Evolutionary conservation across 2,329 filamentous ascomycete genomes (phyloP).

Genomic region (Colletotrichum cuscutae): DNA sequence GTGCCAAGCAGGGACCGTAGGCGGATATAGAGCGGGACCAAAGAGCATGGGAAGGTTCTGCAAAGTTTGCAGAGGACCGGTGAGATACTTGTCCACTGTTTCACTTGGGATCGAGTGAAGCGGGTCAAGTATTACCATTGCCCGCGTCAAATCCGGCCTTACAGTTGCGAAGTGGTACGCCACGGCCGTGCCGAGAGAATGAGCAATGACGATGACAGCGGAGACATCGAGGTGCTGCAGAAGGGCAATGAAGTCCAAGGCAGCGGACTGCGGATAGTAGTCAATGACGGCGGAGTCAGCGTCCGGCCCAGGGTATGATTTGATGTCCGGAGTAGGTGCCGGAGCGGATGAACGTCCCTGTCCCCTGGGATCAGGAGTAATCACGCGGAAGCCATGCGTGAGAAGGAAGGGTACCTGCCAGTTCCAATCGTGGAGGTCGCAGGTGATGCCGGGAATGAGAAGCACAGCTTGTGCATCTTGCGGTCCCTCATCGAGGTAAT

Average conservation of each 20-base stretch:
- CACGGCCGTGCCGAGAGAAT: slow-evolving; percentile 17
- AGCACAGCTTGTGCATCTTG: background rate
- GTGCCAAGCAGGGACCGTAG: slow-evolving; percentile 17
- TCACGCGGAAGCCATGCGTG: slow-evolving; percentile 3
- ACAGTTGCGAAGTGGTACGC: slow-evolving; percentile 15
- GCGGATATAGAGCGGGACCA: background rate
- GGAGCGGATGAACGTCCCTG: slow-evolving; percentile 18
- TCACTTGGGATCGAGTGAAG: background rate
- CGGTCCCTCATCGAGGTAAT: slow-evolving; percentile 18
- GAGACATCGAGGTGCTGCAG: slow-evolving; percentile 7
- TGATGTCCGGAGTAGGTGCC: slow-evolving; percentile 1
- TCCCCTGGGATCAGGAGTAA: slow-evolving; percentile 15
- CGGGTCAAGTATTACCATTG: slow-evolving; percentile 16
- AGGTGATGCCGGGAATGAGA: slow-evolving; percentile 11
- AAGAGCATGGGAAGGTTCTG: slow-evolving; percentile 1
- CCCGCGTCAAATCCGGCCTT: slow-evolving; percentile 13
- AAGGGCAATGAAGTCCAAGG: slow-evolving; percentile 15
- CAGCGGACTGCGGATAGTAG: slow-evolving; percentile 26
- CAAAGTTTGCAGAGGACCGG: background rate
- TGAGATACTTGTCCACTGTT: slow-evolving; percentile 1
- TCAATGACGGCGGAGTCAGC: slow-evolving; percentile 7
- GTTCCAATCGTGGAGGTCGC: slow-evolving; percentile 17
- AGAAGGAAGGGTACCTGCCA: slow-evolving; percentile 23
- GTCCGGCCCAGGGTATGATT: slow-evolving; percentile 2
- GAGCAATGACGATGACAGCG: slow-evolving; percentile 1